A percentile compares a stretch with the other conserved stretches of the same genome.
Conservation (phyloP, 345 rosid species). For the Cardamine resedifolia region DNA sequence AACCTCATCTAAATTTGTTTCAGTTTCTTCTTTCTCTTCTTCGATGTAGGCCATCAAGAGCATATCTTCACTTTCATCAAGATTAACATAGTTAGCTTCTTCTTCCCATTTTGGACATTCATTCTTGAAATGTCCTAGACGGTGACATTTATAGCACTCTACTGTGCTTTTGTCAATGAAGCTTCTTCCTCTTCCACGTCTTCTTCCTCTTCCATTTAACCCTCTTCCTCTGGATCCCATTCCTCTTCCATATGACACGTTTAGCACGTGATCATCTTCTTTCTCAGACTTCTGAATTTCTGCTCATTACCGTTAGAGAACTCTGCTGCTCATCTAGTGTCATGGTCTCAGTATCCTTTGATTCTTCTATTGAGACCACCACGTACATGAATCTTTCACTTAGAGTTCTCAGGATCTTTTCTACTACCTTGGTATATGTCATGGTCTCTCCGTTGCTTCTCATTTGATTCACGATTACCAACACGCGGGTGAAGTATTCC, state of each 20-base stretch:
- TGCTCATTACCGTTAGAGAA: not conserved
- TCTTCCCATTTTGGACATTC: not conserved
- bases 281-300: not conserved
- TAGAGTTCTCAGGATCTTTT: too few relatives aligned
- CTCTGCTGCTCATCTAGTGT: not conserved
- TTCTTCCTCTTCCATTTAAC: not conserved
- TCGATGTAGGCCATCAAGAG: not conserved
- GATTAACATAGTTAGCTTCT: not conserved
- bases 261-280: too few relatives aligned
- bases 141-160: not conserved
- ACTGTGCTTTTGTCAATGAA: not conserved
- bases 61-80: not conserved
- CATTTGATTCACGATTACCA: too few relatives aligned
- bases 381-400: too few relatives aligned
- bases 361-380: not conserved
- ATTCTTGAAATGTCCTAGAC: not conserved
- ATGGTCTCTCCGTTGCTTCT: too few relatives aligned
- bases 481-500: too few relatives aligned
- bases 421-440: too few relatives aligned
- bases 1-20: too few relatives aligned
- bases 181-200: not conserved
- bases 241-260: not conserved
- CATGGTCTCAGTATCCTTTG: not conserved
- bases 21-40: not conserved
- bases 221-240: not conserved